These are phyloP conservation scores for Lojkania enalia DNA, from an alignment of 2,329 filamentous ascomycete species.

Conservation along the genomic window DNA sequence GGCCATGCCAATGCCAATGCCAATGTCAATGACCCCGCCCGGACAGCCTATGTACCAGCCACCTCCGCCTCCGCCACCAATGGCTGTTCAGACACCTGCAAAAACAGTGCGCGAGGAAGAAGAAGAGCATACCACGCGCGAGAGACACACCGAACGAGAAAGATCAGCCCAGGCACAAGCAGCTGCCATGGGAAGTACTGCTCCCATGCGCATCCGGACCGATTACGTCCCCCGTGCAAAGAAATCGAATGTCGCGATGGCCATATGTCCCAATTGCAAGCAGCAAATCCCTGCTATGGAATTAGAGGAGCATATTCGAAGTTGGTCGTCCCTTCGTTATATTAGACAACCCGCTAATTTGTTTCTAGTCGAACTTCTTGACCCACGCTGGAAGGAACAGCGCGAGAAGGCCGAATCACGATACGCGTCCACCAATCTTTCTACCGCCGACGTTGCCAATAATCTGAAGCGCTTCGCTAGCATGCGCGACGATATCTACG, in stretches of 20 bases:
- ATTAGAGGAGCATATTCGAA: constrained; percentile 89
- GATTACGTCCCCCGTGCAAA: constrained; percentile 84
- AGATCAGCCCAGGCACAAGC: constrained; percentile 76
- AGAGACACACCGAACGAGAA: constrained; percentile 53
- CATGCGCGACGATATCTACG: constrained; percentile 85
- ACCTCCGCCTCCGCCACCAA: constrained; percentile 26
- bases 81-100: constrained; percentile 36
- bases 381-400: constrained; percentile 95
- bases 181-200: constrained; percentile 69
- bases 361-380: constrained; percentile 74
- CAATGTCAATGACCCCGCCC: constrained; percentile 32
- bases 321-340: constrained; percentile 50
- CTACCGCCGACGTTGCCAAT: constrained; percentile 83
- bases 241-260: constrained; percentile 66
- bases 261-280: constrained; percentile 89
- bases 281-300: constrained; percentile 86
- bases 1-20: constrained; percentile 33
- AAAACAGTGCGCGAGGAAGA: constrained; percentile 44
- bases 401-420: constrained; percentile 85
- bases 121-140: constrained; percentile 41
- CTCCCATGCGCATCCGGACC: constrained; percentile 85
- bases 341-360: constrained; percentile 41
- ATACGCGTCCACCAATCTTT: constrained; percentile 77
- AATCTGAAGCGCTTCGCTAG: constrained; percentile 95
- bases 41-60: constrained; percentile 34